Percentiles rank a stretch among this genome's conserved stretches.
These are phyloP conservation scores for Striga hermonthica DNA, from an alignment of 305 asterid genomes.

Conservation along the genomic window DNA sequence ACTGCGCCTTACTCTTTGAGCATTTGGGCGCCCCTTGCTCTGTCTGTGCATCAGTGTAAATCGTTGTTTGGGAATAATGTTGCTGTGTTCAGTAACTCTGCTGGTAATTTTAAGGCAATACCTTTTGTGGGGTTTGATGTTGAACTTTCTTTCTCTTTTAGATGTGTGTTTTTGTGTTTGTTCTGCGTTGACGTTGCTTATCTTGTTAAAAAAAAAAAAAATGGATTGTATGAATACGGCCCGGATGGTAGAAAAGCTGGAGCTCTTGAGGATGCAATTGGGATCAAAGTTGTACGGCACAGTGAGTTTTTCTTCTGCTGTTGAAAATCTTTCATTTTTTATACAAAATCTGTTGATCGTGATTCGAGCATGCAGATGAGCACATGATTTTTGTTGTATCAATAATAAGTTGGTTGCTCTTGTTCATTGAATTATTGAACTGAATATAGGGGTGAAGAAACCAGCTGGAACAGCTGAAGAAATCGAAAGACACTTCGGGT, in stretches of 20 bases:
- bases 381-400: constrained; percentile 21
- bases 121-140: constrained; percentile 4
- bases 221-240: constrained; percentile 83
- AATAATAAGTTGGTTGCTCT: constrained; percentile 21
- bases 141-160: background rate
- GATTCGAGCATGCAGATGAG: background rate
- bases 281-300: constrained; percentile 79
- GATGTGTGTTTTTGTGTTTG: background rate
- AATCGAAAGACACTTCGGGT: constrained; percentile 75
- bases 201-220: constrained; percentile 27
- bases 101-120: constrained; percentile 45
- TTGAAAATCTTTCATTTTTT: constrained; percentile 4
- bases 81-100: constrained; percentile 92
- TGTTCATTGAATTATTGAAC: constrained; percentile 32
- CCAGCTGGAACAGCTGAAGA: constrained; percentile 95
- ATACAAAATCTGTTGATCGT: background rate
- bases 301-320: constrained; percentile 41
- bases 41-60: constrained; percentile 72
- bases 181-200: constrained; percentile 18
- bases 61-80: constrained; percentile 68
- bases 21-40: constrained; percentile 77
- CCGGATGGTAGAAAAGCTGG: constrained; percentile 75
- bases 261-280: constrained; percentile 75
- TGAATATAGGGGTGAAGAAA: constrained; percentile 61
- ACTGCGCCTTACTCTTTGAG: constrained; percentile 85